Conservation (phyloP, 345 rosid genomes). For the Combretum micranthum region DNA sequence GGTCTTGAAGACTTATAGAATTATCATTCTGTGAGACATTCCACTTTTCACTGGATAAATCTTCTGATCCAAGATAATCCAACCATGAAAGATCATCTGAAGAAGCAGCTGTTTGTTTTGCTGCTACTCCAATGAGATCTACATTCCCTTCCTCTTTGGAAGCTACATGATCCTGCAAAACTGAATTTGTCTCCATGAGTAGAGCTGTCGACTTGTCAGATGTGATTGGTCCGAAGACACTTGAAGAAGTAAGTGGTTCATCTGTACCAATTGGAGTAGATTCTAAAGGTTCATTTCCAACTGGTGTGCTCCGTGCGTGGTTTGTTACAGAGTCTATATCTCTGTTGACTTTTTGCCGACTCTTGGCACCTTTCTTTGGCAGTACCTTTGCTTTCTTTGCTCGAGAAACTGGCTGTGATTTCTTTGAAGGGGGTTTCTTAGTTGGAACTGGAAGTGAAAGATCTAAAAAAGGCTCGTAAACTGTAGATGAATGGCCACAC, state of each 20-base stretch:
- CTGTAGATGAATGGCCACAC: constrained; percentile 83
- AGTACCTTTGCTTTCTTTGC: constrained; percentile 63
- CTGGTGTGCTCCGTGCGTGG: constrained; percentile 1
- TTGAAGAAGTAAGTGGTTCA: constrained; percentile 15
- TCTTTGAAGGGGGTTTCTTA: constrained; percentile 64
- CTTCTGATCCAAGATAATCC: constrained; percentile 40
- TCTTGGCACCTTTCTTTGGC: constrained; percentile 49
- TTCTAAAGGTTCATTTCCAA: neutral
- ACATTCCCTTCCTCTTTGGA: constrained; percentile 20
- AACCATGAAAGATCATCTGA: constrained; percentile 33
- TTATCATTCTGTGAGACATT: constrained; percentile 29
- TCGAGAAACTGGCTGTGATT: constrained; percentile 42
- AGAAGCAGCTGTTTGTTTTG: constrained; percentile 19
- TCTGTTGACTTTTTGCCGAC: constrained; percentile 40
- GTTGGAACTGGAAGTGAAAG: constrained; percentile 88
- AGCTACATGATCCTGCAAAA: constrained; percentile 22
- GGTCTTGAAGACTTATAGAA: constrained; percentile 16
- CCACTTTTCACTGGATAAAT: constrained; percentile 28
- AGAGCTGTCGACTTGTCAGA: constrained; percentile 15
- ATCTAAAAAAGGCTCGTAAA: constrained; percentile 86
- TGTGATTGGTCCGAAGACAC: constrained; percentile 19
- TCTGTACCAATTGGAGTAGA: constrained; percentile 16
- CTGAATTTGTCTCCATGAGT: constrained; percentile 18
- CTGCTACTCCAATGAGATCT: constrained; percentile 25
- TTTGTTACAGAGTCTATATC: constrained; percentile 25